Evolutionary conservation across 2,329 filamentous ascomycete genomes (phyloP).

Genomic region (Xylariaceae sp.): DNA sequence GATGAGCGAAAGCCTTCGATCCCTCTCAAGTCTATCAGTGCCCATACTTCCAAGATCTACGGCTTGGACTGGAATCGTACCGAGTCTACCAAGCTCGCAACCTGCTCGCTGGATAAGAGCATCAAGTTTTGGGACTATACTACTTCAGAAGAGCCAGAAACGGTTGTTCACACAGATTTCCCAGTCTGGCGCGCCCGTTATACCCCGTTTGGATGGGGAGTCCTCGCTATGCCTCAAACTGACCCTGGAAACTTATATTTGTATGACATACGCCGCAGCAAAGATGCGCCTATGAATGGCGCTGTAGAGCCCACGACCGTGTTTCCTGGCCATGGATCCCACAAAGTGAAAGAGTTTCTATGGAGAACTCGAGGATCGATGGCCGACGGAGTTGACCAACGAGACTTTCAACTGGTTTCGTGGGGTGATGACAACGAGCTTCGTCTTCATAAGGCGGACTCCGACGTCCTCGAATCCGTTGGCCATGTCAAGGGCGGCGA

Average conservation of each 20-base stretch:
- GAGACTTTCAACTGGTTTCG: slow-evolving; percentile 89
- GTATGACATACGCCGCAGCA: slow-evolving; percentile 62
- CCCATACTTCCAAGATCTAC: slow-evolving; percentile 90
- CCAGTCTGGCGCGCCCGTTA: slow-evolving; percentile 90
- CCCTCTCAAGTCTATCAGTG: slow-evolving; percentile 78
- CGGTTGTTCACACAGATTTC: slow-evolving; percentile 76
- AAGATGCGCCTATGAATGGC: slow-evolving; percentile 42
- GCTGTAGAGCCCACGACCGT: slow-evolving; percentile 49
- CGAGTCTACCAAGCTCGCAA: slow-evolving; percentile 67
- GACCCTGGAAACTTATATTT: slow-evolving; percentile 81
- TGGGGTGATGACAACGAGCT: slow-evolving; percentile 87
- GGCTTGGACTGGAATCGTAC: slow-evolving; percentile 92
- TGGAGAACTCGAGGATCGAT: slow-evolving; percentile 75
- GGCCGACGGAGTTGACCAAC: slow-evolving; percentile 67
- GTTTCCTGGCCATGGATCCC: slow-evolving; percentile 58
- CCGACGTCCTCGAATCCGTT: slow-evolving; percentile 61
- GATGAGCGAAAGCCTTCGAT: slow-evolving; percentile 75
- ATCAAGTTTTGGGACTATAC: slow-evolving; percentile 90
- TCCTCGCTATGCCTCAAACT: slow-evolving; percentile 89
- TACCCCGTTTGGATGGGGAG: slow-evolving; percentile 81
- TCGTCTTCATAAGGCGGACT: slow-evolving; percentile 69
- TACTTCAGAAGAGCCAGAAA: slow-evolving; percentile 63
- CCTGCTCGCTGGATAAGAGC: slow-evolving; percentile 85
- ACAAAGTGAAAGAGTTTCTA: slow-evolving; percentile 84
- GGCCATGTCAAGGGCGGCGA: slow-evolving; percentile 68